A percentile compares a stretch with the other conserved stretches of the same genome.
phyloP scores from a whole-genome alignment of 768 basidiomycete species.

The Lyophyllum atratum region DNA sequence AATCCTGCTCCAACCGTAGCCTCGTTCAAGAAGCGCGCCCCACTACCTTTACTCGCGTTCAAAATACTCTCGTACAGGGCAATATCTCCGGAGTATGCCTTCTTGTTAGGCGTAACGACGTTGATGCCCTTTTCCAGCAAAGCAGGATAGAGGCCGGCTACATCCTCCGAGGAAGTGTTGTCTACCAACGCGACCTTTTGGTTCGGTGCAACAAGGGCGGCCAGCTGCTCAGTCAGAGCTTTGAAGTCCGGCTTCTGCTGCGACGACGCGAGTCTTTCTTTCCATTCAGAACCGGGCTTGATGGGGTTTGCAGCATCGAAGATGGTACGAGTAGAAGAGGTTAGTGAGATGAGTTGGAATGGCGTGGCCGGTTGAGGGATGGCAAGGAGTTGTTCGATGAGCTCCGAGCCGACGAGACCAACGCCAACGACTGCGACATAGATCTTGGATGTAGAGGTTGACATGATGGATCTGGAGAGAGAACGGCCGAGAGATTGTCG shows the following conservation, averaged over 20 bases:
- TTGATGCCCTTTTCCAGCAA: slow-evolving; percentile 79
- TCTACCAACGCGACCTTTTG: slow-evolving; percentile 77
- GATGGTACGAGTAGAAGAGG: slow-evolving; percentile 64
- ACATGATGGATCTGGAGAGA: slow-evolving; percentile 17
- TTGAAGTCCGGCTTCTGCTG: slow-evolving; percentile 51
- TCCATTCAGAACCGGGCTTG: slow-evolving; percentile 38
- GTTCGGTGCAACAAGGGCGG: slow-evolving; percentile 45
- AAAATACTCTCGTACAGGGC: slow-evolving; percentile 71
- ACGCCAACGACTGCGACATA: slow-evolving; percentile 85
- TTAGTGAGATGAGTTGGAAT: slow-evolving; percentile 68
- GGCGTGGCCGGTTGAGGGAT: slow-evolving; percentile 55
- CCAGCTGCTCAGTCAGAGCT: slow-evolving; percentile 46
- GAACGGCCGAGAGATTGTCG: slow-evolving; percentile 8
- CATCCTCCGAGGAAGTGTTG: slow-evolving; percentile 84
- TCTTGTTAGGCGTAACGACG: slow-evolving; percentile 97
- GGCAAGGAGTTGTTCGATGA: slow-evolving; percentile 78
- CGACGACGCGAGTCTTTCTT: slow-evolving; percentile 37
- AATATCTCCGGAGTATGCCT: slow-evolving; percentile 81
- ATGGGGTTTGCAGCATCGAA: slow-evolving; percentile 49
- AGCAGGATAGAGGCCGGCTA: slow-evolving; percentile 80
- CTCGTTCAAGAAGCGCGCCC: slow-evolving; percentile 80
- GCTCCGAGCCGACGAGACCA: slow-evolving; percentile 89
- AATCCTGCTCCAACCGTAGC: slow-evolving; percentile 95
- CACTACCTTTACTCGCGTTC: slow-evolving; percentile 53
- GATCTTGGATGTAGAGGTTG: slow-evolving; percentile 24